These are phyloP conservation scores for Claviceps africana DNA, from an alignment of 2,329 filamentous ascomycete species.

Conservation along the genomic window DNA sequence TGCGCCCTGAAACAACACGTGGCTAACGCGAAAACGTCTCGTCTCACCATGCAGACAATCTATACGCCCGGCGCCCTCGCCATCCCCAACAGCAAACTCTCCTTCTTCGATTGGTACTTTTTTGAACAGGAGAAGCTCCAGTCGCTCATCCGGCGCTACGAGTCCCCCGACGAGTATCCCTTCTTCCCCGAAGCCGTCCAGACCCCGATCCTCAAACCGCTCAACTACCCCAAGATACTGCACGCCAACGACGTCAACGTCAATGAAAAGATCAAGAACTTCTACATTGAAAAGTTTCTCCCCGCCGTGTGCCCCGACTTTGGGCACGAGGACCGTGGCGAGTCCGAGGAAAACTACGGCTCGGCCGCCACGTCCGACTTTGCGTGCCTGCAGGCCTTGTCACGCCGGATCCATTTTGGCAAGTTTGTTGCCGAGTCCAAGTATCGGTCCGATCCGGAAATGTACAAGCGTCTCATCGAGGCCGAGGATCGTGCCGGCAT, in stretches of 20 bases:
- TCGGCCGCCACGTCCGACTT: conserved; percentile 87
- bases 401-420: conserved; percentile 86
- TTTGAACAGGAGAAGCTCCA: conserved; percentile 81
- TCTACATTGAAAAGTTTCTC: conserved; percentile 72
- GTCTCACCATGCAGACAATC: conserved; percentile 48
- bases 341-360: conserved; percentile 88
- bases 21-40: background rate
- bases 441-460: conserved; percentile 69
- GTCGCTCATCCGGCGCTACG: conserved; percentile 83
- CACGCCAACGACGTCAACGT: conserved; percentile 83
- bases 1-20: background rate
- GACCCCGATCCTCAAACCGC: conserved; percentile 68
- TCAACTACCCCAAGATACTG: conserved; percentile 78
- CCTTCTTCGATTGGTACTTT: conserved; percentile 90
- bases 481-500: conserved; percentile 68
- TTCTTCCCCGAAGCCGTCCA: conserved; percentile 81
- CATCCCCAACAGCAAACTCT: conserved; percentile 59
- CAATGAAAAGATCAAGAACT: conserved; percentile 72
- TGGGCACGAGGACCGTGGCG: conserved; percentile 65
- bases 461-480: conserved; percentile 71
- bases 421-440: conserved; percentile 98
- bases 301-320: conserved; percentile 71
- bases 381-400: conserved; percentile 74
- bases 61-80: conserved; percentile 69
- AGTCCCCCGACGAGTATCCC: conserved; percentile 92